Evolutionary conservation across 768 basidiomycete species (phyloP), one percentile per base, ranked within the genome.

Genomic region (Crucibulum laeve): DNA sequence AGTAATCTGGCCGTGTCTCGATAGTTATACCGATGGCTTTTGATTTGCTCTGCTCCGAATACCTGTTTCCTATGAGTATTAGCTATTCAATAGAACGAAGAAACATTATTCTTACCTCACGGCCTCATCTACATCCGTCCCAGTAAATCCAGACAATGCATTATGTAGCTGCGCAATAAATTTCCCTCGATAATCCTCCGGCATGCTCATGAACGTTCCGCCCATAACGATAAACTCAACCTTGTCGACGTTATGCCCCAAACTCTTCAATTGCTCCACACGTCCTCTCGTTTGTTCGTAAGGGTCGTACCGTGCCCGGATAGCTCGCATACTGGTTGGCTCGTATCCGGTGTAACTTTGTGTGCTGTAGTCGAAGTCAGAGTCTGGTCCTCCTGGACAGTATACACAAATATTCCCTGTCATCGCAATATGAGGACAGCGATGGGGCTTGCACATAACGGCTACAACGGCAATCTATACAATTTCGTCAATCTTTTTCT

Each of bases 371-470:
- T 99, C 96, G 52, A 99, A 99, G 65, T 99, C 96, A 1, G 96
- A 98, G 64, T 99, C 96, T 3, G 96, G 96, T 14, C 96, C 96
- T 44, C 96, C 96, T 4, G 96, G 96, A 59, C 96, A 99, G 62
- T 98, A 97, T 26, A 99, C 96, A 67, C 96, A 99, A 44, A 99
- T 98, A 56, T 99, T 99, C 22, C 96, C 96, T 0, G 96, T 99
- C 91, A 99, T 96, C 5, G 96, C 96, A 44, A 99, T 98, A 68
- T 99, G 96, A 3, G 96, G 96, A 72, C 96, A 99, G 42, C 96
- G 80, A 72, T 99, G 96, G 1, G 96, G 96, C 59, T 98, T 99
- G 71, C 93, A 95, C 96, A 99, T 99, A n/a, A 99, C 95, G 6
- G 96, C 96, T 11, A 99, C 96, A 18, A 98, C 95, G 13, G 95